A percentile compares a stretch with the other conserved stretches of the same genome.
These are phyloP conservation scores for Lactarius akahatsu DNA, from an alignment of 768 basidiomycete species.

Conservation along the genomic window DNA sequence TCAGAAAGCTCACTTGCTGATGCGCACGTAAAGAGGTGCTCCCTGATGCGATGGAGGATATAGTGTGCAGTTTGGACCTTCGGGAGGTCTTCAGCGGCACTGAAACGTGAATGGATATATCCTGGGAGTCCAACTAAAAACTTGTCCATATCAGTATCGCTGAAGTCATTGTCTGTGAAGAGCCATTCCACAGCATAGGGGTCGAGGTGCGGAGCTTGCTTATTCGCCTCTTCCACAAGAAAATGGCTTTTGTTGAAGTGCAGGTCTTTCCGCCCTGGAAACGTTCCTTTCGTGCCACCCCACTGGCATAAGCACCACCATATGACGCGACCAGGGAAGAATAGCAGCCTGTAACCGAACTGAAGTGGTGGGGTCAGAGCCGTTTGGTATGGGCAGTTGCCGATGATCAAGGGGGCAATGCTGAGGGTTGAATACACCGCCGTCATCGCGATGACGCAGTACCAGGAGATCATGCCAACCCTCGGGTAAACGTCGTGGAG, in stretches of 20 bases:
- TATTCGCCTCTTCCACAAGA: neutral
- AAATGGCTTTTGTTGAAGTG: neutral
- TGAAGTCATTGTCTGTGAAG: conserved; percentile 11
- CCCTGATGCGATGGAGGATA: neutral
- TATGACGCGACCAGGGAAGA: neutral
- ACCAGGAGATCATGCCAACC: neutral
- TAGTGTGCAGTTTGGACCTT: neutral
- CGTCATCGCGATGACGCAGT: neutral
- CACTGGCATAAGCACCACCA: too few relatives aligned
- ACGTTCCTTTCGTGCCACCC: accelerated
- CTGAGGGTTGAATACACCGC: conserved; percentile 8
- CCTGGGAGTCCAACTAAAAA: conserved; percentile 16
- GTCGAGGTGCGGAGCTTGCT: neutral
- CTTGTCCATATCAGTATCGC: conserved; percentile 14
- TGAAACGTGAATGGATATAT: conserved; percentile 3
- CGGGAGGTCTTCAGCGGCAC: neutral
- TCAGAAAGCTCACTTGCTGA: conserved; percentile 7
- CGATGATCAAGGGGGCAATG: conserved; percentile 14
- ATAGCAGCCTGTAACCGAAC: neutral
- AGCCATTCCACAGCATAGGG: conserved; percentile 15
- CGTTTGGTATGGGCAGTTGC: conserved; percentile 19
- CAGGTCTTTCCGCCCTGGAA: neutral
- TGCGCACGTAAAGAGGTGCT: conserved; percentile 3
- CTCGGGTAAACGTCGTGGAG: neutral
- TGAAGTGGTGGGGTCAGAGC: conserved; percentile 16